Base-by-base conservation (phyloP, 176 grass and related monocot genomes). In the Guadua angustifolia region DNA sequence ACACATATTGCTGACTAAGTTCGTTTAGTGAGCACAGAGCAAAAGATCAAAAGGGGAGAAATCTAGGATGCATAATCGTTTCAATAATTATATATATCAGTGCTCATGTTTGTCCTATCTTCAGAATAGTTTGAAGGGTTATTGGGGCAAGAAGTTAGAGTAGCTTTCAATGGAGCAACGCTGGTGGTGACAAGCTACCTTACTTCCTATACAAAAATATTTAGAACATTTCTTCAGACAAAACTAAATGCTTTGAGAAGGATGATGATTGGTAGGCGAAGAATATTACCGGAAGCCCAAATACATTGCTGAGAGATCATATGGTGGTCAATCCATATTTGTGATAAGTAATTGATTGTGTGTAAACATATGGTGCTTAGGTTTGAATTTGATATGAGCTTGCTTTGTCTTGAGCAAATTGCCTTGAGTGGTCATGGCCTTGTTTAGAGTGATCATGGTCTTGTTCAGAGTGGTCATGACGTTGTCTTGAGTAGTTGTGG, bases 111-210 rank as follows among this genome's bases (percentile, higher is more conserved):
- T 86, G 75, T 17, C 55, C 11, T 39, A 22, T 81, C 24, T 56
- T 80, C 22, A 39, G 56, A 75, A 29, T 40, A 86, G 29, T 57
- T 80, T 81, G 25, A 46, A 72, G 16, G 35, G n/a, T 50, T 42
- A 22, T 56, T 66, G 77, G 22, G 26, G 2, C 61, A 64, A 33
- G 22, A 58, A 63, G 66, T 15, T 36, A 64, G 14, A 65, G 9
- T 45, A 24, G 38, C 45, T 73, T 73, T 74, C 60, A 60, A 32
- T 10, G 24, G 14, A 55, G 70, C 68, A 66, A 39, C 44, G 21
- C 33, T 74, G 84, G 76, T 86, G 44, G 58, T 82, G 85, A 86
- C 70, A 73, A 18, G 69, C 69, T 62, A 86, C 49, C 69, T 35
- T 57, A 45, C 77, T 56, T 24, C 14, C 18, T 36, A 61, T 18